Base-by-base conservation (phyloP, 257 asterid species). In the Fraxinus cuspidata region DNA sequence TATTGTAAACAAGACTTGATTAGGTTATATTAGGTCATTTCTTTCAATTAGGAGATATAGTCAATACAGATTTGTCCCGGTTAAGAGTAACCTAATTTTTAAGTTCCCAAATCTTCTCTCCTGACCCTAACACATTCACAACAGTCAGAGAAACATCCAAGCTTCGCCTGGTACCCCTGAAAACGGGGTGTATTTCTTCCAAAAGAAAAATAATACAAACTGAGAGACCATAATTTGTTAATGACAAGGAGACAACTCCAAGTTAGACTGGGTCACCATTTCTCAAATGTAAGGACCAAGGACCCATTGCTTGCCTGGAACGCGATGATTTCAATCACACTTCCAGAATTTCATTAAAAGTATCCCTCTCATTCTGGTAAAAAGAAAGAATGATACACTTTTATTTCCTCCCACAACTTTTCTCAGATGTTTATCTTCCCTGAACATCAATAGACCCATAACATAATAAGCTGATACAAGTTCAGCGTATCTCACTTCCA, bases 171-270 rank as follows among this genome's bases (percentile, higher is more conserved):
- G 51, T 31, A 44, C 51, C 16, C 25, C 16, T 47, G 51, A 35
- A 60, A 18, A 19, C 6, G 28, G 53, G 6, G 9, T 75, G 12
- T 13, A 21, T 29, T 69, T 68, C 38, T 60, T 13, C 53, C 27
- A 70, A 23, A 27, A 29, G 72, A 32, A 38, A 38, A 10, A 0
- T 18, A 15, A 60, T 66, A 68, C 29, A 35, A 71, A 37, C 71
- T 29, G 29, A 13, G 16, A 53, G 11, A 37, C 69, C 66, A 10
- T 40, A 10, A 51, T 72, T 49, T 16, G 16, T 16, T 71, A 19
- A 49, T 49, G 70, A 78, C 27, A 58, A 29, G 66, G 31, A 74
- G 72, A 5, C 66, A 82, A 63, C 74, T 53, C 74, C 44, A 81
- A 29, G 63, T 70, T 37, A 65, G 32, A 68, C 40, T 15, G 75